Conservation (phyloP, 805 yeast species). For the Kregervanrija delftensis region DNA sequence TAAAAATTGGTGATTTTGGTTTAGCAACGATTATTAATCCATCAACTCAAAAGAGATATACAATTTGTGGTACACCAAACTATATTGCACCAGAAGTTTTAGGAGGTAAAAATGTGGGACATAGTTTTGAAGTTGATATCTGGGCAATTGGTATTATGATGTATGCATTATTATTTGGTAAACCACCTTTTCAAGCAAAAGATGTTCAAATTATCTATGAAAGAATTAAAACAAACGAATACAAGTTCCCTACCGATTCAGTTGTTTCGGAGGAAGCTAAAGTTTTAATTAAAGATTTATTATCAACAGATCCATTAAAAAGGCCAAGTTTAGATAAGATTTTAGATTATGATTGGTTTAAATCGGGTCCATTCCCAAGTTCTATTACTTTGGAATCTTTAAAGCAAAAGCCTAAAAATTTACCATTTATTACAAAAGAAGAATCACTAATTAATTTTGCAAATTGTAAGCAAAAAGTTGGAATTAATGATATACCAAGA, state of each 20-base stretch:
- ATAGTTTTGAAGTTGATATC: slow-evolving; percentile 88
- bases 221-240: slow-evolving; percentile 79
- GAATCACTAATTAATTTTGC: slow-evolving; percentile 65
- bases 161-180: slow-evolving; percentile 86
- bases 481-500: slow-evolving; percentile 39
- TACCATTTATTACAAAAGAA: slow-evolving; percentile 44
- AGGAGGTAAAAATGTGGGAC: slow-evolving; percentile 82
- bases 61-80: slow-evolving; percentile 98
- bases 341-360: slow-evolving; percentile 80
- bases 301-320: slow-evolving; percentile 68
- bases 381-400: slow-evolving; percentile 57
- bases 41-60: slow-evolving; percentile 69
- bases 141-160: slow-evolving; percentile 98
- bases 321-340: slow-evolving; percentile 81
- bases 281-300: slow-evolving; percentile 61
- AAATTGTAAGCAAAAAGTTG: slow-evolving; percentile 56
- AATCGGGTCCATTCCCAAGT: slow-evolving; percentile 70
- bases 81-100: slow-evolving; percentile 97
- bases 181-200: slow-evolving; percentile 96
- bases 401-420: slow-evolving; percentile 52
- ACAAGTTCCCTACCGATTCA: slow-evolving; percentile 59
- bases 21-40: slow-evolving; percentile 85
- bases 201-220: slow-evolving; percentile 91
- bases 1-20: slow-evolving; percentile 97
- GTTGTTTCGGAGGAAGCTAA: slow-evolving; percentile 65